phyloP scores from a whole-genome alignment of 2,329 filamentous ascomycete species.

The Penicillium sp. region DNA sequence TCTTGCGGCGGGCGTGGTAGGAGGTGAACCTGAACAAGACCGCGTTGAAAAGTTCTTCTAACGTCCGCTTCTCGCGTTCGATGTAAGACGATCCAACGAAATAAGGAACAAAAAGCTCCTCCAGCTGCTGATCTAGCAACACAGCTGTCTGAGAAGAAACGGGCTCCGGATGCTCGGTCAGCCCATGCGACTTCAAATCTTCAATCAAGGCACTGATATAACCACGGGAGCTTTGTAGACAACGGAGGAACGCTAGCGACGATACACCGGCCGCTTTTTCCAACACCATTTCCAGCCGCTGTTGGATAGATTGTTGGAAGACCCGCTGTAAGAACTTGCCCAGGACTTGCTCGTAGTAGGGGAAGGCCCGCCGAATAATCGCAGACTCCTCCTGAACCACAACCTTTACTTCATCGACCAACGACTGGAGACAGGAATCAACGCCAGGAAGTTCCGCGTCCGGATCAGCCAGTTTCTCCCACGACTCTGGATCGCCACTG shows the following conservation, averaged over 20 bases:
- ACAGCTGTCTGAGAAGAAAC: constrained; percentile 81
- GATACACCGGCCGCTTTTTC: constrained; percentile 93
- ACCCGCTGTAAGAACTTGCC: constrained; percentile 91
- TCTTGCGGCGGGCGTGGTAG: constrained; percentile 79
- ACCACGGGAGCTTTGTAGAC: constrained; percentile 82
- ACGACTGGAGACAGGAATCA: constrained; percentile 85
- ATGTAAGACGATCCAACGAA: constrained; percentile 66
- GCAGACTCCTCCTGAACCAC: constrained; percentile 96
- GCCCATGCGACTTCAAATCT: constrained; percentile 87
- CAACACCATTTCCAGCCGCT: constrained; percentile 89
- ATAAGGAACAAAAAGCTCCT: constrained; percentile 66
- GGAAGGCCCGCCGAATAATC: constrained; percentile 94
- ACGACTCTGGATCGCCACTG: constrained; percentile 60
- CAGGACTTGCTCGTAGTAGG: constrained; percentile 91
- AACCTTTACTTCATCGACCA: constrained; percentile 91
- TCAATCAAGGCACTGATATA: constrained; percentile 88
- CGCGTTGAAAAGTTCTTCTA: constrained; percentile 84
- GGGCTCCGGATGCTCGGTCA: constrained; percentile 92
- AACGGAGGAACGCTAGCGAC: constrained; percentile 85
- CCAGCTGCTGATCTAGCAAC: constrained; percentile 65
- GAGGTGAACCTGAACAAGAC: constrained; percentile 94
- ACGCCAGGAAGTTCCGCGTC: constrained; percentile 89
- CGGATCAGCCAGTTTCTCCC: constrained; percentile 91
- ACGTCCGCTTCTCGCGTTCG: constrained; percentile 62
- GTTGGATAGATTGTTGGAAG: constrained; percentile 97